Base-by-base conservation (phyloP, 2,329 filamentous ascomycete species). In the Colletotrichum trifolii region DNA sequence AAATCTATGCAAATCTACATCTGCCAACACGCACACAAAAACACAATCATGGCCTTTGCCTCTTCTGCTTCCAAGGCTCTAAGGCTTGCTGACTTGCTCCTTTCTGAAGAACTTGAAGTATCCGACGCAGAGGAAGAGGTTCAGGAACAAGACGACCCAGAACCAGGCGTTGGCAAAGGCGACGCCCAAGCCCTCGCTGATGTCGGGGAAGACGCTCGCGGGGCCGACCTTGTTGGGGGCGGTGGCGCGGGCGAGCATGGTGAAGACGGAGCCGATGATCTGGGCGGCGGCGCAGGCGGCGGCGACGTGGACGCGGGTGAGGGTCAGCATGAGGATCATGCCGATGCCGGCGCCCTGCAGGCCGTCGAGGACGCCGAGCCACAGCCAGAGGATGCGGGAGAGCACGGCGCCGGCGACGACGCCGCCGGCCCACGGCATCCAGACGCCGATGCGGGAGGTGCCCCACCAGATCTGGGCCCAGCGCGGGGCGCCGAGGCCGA, bases 401-500 rank as follows among this genome's bases (percentile, higher is more conserved):
- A 87, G 75, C 0, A 91, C 73, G 0, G 89, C 87, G 2, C 84
- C 83, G 6, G 82, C 80, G 1, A 85, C 76, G 11, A 83, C 83
- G 2, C 78, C 78, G 40, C 86, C 85, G 8, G 85, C 85, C 88
- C 88, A 90, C 2, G 89, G 89, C 3, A 91, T 75, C 71, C 85
- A 90, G 35, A 83, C 77, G 2, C 87, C 89, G 65, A 89, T 83
- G 10, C 84, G 83, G 6, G 83, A 87, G 6, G 83, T 85, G 7
- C 83, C 85, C 89, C 89, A 91, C 74, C 89, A 86, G 72, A 90
- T 89, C 73, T 91, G 89, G 8, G 84, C 84, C 88, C 88, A 91
- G 66, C 88, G 81, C 1, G 89, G 89, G 2, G 88, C 87, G 47
- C 85, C 87, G 10, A 91, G 83, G 11, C 88, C 88, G 65, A 90